Base-by-base conservation (phyloP, 2,329 filamentous ascomycete species). In the Pseudogymnoascus sp. region DNA sequence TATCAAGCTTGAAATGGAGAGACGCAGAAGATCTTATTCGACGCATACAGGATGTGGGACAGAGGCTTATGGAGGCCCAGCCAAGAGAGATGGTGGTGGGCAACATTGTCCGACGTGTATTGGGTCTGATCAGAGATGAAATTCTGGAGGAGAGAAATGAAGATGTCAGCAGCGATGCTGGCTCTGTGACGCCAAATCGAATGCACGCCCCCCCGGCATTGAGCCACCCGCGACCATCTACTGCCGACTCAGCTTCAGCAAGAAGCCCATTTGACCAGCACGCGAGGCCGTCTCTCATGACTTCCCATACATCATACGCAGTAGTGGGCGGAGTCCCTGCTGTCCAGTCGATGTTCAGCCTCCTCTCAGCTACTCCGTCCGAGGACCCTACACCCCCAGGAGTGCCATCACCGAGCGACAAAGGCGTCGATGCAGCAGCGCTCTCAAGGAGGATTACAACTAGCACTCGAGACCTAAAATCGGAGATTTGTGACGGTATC, bases 401-500 rank as follows among this genome's bases (percentile, higher is more conserved):
- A 38, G 72, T 76, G 14, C 75, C 75, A 16, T 83, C 83, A 12
- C 80, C 83, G 1, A 76, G 77, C 40, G 76, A 77, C 6, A 71
- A 68, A 61, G 56, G 56, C 5, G 23, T 71, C n/a, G 70, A 68
- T 62, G 64, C 69, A 14, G 63, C 67, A 6, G 68, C 68, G 10
- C 63, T 74, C 21, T 65, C 72, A 12, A 67, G 68, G n/a, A 69
- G 66, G 56, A 72, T 72, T 61, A 64, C 66, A 35, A 68, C 63
- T 11, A 67, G 68, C n/a, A 70, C 71, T 3, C 83, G 89, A 65
- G 89, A 95, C 66, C 80, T 97, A 64, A 89, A 92, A 65, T 91
- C 91, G 12, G 94, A 97, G 75, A 89, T 97, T 25, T 87, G 97
- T 67, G 90, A 94, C 70, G 94, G 92, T 44, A 97, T 99, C 70